Evolutionary conservation across 73 alveolate genomes (phyloP).

Genomic region (Breviolum minutum): DNA sequence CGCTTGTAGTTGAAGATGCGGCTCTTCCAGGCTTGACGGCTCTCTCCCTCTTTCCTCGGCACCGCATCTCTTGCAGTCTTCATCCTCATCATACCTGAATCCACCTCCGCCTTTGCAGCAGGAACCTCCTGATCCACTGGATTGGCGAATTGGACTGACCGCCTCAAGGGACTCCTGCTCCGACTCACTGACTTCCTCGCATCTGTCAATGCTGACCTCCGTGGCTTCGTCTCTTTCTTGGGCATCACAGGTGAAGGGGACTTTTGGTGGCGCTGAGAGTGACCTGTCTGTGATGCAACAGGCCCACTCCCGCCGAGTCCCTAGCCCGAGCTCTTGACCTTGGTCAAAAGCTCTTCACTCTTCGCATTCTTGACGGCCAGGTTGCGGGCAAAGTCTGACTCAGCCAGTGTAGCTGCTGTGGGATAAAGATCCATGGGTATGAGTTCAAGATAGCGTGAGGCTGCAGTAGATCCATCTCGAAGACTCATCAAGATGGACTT

Average conservation of each 20-base stretch:
- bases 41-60: constrained; percentile 3
- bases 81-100: neutral
- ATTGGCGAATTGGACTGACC: neutral
- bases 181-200: neutral
- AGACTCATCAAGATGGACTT: neutral
- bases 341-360: neutral
- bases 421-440: neutral
- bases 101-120: no score
- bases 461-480: neutral
- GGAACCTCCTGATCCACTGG: no score
- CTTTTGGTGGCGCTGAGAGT: constrained; percentile 14
- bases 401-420: neutral
- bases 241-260: neutral
- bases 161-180: neutral
- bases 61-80: neutral
- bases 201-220: no score
- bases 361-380: neutral
- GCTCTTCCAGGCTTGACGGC: neutral
- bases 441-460: neutral
- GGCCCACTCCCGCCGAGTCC: constrained; percentile 16
- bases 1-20: neutral
- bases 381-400: neutral
- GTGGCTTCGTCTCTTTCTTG: no score
- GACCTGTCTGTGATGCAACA: neutral
- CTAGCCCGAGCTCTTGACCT: neutral